Conservation (phyloP, 495 filamentous ascomycete genomes). For the Staphylotrichum longicolle region DNA sequence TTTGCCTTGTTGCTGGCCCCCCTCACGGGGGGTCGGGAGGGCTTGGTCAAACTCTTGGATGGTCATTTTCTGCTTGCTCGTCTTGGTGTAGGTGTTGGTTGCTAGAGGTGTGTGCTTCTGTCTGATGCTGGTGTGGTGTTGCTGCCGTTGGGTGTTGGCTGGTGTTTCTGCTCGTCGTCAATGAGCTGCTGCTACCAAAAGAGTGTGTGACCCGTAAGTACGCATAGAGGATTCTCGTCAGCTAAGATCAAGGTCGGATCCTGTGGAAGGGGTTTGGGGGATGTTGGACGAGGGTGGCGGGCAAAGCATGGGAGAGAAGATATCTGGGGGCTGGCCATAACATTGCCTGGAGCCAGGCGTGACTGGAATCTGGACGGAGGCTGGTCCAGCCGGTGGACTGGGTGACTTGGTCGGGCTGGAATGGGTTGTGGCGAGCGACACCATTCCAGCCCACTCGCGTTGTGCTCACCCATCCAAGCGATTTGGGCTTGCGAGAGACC, state of each 20-base stretch:
- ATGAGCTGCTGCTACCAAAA: no score
- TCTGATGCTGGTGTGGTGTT: no score
- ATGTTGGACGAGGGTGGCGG: background rate
- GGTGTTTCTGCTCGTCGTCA: no score
- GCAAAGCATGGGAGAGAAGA: background rate
- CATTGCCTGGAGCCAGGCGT: background rate
- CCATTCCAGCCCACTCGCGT: slow-evolving; percentile 12
- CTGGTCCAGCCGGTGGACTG: background rate
- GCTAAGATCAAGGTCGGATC: background rate
- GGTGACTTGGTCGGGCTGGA: slow-evolving; percentile 2
- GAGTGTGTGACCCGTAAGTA: no score
- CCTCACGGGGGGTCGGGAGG: background rate
- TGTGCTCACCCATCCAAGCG: background rate
- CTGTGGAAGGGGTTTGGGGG: slow-evolving; percentile 1
- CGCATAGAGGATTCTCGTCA: no score
- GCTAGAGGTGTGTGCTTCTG: no score
- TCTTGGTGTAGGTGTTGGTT: background rate
- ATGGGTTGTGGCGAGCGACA: slow-evolving; percentile 13
- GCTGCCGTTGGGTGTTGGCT: no score
- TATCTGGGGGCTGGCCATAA: slow-evolving; percentile 8
- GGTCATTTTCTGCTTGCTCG: background rate
- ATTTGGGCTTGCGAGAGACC: background rate
- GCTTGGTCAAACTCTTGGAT: background rate
- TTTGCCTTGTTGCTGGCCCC: background rate
- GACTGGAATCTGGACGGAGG: slow-evolving; percentile 10